These are phyloP conservation scores for Pichia sp. DNA, from an alignment of 1,139 yeast species.

Conservation along the genomic window DNA sequence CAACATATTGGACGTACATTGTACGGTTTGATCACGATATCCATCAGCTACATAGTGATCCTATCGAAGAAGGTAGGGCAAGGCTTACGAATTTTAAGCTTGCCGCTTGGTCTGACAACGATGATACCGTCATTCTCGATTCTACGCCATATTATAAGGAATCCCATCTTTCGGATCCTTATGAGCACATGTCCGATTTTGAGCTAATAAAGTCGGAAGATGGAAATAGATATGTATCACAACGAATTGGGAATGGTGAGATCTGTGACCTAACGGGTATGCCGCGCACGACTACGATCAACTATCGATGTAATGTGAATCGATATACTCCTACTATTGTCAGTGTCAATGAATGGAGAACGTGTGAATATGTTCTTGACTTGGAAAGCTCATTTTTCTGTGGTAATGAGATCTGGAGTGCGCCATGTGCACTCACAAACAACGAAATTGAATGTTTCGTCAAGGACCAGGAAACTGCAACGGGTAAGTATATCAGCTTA, in stretches of 20 bases:
- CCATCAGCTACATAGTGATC: slow-evolving; percentile 6
- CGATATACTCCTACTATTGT: slow-evolving; percentile 29
- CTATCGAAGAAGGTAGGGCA: neutral
- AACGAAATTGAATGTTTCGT: slow-evolving; percentile 7
- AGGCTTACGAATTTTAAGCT: slow-evolving; percentile 4
- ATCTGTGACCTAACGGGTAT: slow-evolving; percentile 64
- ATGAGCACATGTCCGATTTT: slow-evolving; percentile 17
- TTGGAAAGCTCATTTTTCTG: slow-evolving; percentile 13
- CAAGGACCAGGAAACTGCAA: no score
- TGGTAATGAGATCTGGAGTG: slow-evolving; percentile 7
- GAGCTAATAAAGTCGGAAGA: slow-evolving; percentile 20
- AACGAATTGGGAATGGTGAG: slow-evolving; percentile 53
- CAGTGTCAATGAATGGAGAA: slow-evolving; percentile 54
- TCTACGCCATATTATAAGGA: slow-evolving; percentile 4
- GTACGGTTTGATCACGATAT: slow-evolving; percentile 9
- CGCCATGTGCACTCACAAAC: slow-evolving; percentile 2
- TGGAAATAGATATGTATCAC: slow-evolving; percentile 41
- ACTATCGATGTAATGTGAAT: slow-evolving; percentile 56
- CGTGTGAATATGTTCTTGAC: slow-evolving; percentile 42
- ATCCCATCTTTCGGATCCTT: slow-evolving; percentile 7
- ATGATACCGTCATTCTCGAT: neutral
- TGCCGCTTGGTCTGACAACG: slow-evolving; percentile 19
- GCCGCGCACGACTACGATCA: slow-evolving; percentile 57
- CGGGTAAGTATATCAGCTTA: no score
- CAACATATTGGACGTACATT: slow-evolving; percentile 18